Conservation (phyloP, 2,329 filamentous ascomycete genomes). For the Calonectria honghensis region DNA sequence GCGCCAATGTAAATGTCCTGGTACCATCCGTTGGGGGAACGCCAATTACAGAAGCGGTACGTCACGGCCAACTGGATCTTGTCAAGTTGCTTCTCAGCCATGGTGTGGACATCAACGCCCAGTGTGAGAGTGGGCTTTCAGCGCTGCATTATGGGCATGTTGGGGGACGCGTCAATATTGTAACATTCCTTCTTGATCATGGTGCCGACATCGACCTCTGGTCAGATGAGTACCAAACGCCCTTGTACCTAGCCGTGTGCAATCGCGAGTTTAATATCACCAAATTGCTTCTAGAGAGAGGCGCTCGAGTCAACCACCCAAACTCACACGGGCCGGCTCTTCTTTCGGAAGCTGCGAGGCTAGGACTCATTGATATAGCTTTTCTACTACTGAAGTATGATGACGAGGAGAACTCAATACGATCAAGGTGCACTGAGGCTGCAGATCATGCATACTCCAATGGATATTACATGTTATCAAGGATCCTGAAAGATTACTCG, state of each 20-base stretch:
- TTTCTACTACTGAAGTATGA: background rate
- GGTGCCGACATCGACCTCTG: background rate
- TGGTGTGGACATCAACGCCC: background rate
- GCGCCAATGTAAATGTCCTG: background rate
- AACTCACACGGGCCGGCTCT: accelerated
- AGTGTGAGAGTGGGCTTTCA: too few relatives aligned
- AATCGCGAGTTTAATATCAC: background rate
- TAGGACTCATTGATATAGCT: background rate
- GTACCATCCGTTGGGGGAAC: background rate
- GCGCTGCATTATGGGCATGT: too few relatives aligned
- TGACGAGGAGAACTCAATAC: background rate
- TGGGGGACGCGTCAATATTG: background rate
- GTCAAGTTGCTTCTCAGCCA: background rate
- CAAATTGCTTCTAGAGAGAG: background rate
- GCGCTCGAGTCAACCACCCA: background rate
- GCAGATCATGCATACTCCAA: background rate
- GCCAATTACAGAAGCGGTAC: background rate
- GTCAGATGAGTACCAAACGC: background rate
- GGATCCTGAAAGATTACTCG: background rate
- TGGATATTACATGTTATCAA: background rate
- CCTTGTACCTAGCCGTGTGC: background rate
- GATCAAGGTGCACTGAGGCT: background rate
- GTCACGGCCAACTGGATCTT: background rate
- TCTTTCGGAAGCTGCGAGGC: background rate
- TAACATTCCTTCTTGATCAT: background rate